A percentile compares a stretch with the other conserved stretches of the same genome.
Evolutionary conservation across 2,329 filamentous ascomycete genomes (phyloP).

Genomic region (Phaeosphaeria sp.): DNA sequence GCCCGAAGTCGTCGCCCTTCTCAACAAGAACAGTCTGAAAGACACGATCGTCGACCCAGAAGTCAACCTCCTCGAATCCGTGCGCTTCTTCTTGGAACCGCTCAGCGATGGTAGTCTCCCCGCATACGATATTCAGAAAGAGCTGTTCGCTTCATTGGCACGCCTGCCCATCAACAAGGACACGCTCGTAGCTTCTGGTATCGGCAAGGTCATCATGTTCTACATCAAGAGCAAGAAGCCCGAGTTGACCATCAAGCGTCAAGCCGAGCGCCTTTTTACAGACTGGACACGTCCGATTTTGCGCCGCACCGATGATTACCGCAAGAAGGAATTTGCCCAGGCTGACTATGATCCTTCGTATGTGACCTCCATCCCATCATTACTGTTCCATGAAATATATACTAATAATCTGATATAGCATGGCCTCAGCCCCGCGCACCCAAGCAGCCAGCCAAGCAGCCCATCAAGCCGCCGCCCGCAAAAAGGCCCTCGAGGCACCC

Average conservation of each 20-base stretch:
- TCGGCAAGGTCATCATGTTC: constrained; percentile 95
- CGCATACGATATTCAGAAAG: constrained; percentile 96
- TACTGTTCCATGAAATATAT: neutral
- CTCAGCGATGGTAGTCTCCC: constrained; percentile 92
- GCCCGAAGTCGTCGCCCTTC: constrained; percentile 83
- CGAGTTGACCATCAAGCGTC: constrained; percentile 87
- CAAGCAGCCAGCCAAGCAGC: constrained; percentile 45
- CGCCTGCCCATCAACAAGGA: constrained; percentile 91
- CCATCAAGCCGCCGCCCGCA: constrained; percentile 46
- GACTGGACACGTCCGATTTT: constrained; percentile 97
- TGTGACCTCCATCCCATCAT: constrained; percentile 17
- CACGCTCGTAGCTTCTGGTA: constrained; percentile 84
- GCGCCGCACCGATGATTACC: constrained; percentile 92
- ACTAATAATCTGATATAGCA: constrained; percentile 13
- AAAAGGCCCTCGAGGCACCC: constrained; percentile 60
- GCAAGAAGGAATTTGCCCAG: constrained; percentile 76
- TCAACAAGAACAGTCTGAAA: constrained; percentile 88
- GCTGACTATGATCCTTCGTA: constrained; percentile 66
- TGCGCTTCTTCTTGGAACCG: constrained; percentile 97
- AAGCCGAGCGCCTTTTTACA: constrained; percentile 88
- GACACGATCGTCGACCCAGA: constrained; percentile 90
- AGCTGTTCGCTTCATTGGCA: constrained; percentile 82
- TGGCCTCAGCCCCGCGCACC: constrained; percentile 30
- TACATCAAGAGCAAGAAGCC: constrained; percentile 95
- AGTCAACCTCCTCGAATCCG: constrained; percentile 90